A percentile compares a stretch with the other conserved stretches of the same genome.
Evolutionary conservation across 2,329 filamentous ascomycete genomes (phyloP).

Genomic region (Chalaropsis ovoidea): DNA sequence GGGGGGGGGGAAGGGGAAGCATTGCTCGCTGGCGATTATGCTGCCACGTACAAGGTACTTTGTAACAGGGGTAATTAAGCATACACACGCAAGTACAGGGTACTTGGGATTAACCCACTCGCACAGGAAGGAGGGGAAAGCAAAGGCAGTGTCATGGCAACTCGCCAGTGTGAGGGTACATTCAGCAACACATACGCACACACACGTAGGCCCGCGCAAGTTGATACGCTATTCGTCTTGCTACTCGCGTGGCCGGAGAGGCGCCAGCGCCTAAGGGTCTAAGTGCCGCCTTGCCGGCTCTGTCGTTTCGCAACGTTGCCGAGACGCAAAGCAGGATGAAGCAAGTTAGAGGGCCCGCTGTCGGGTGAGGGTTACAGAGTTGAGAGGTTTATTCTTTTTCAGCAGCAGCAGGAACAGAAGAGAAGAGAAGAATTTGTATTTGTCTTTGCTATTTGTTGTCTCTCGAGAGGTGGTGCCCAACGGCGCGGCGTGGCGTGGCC

Average conservation of each 20-base stretch:
- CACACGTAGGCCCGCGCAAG: neutral
- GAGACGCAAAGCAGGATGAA: constrained; percentile 5
- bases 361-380: neutral
- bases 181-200: neutral
- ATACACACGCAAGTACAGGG: neutral
- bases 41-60: neutral
- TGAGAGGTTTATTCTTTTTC: neutral
- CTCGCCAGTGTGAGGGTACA: neutral
- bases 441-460: too few relatives aligned
- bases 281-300: neutral
- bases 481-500: neutral
- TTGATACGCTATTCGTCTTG: neutral
- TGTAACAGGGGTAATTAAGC: constrained; percentile 9
- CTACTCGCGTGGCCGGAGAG: neutral
- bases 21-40: too few relatives aligned
- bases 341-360: neutral
- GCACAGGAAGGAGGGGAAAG: neutral
- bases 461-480: neutral
- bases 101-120: neutral
- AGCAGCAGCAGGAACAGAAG: neutral
- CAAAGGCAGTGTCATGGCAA: constrained; percentile 3
- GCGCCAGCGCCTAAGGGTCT: neutral
- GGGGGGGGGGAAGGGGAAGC: neutral
- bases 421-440: neutral
- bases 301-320: constrained; percentile 6